Evolutionary conservation across 2,329 filamentous ascomycete genomes (phyloP).

Genomic region (Fusarium tanahbumbuense): DNA sequence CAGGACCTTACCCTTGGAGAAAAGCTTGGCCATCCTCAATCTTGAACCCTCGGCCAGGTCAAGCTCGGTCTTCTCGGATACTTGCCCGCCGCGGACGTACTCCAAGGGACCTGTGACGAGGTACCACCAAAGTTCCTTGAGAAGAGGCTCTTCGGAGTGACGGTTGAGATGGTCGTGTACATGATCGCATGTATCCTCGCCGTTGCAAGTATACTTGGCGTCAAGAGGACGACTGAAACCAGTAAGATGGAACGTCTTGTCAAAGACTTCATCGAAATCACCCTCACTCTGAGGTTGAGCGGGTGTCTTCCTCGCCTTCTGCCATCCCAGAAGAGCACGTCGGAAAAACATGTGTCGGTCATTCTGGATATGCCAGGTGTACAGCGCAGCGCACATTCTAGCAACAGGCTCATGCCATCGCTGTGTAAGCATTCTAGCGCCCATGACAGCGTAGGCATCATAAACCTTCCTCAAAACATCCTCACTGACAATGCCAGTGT

Average conservation of each 20-base stretch:
- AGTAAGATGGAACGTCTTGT: slow-evolving; percentile 44
- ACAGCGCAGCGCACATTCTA: slow-evolving; percentile 48
- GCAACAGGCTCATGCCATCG: slow-evolving; percentile 50
- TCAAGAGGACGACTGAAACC: slow-evolving; percentile 43
- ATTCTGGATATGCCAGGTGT: slow-evolving; percentile 50
- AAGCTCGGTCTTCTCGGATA: slow-evolving; percentile 22
- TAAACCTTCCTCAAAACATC: slow-evolving; percentile 35
- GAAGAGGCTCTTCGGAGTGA: slow-evolving; percentile 22
- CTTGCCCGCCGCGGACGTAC: slow-evolving; percentile 32
- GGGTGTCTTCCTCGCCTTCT: slow-evolving; percentile 46
- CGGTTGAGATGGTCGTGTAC: slow-evolving; percentile 18
- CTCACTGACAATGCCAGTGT: slow-evolving; percentile 34
- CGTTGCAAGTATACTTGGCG: slow-evolving; percentile 25
- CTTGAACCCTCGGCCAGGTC: slow-evolving; percentile 33
- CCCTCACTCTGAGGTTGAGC: slow-evolving; percentile 43
- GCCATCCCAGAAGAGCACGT: slow-evolving; percentile 47
- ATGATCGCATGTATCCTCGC: slow-evolving; percentile 34
- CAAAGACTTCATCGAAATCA: slow-evolving; percentile 49
- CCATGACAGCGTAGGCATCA: slow-evolving; percentile 38
- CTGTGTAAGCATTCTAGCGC: slow-evolving; percentile 48
- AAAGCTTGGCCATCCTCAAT: slow-evolving; percentile 41
- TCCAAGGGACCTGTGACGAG: slow-evolving; percentile 29
- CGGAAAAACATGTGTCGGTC: slow-evolving; percentile 50
- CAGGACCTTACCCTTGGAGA: slow-evolving; percentile 29
- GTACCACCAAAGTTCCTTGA: slow-evolving; percentile 36